A percentile compares a stretch with the other conserved stretches of the same genome.
Evolutionary conservation across 2,329 filamentous ascomycete genomes (phyloP).

Genomic region (Colletotrichum melonis): DNA sequence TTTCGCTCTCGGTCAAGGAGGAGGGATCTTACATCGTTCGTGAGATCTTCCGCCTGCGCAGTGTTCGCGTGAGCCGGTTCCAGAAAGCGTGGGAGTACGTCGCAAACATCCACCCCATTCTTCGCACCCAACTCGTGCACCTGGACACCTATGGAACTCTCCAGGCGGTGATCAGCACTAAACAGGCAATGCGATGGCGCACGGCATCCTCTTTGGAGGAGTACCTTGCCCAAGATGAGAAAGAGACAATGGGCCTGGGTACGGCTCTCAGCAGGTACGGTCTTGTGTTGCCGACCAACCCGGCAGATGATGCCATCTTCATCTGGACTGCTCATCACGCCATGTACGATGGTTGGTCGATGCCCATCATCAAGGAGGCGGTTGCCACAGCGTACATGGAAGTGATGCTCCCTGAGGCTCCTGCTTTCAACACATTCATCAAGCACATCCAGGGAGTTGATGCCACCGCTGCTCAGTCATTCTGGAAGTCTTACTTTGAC

Average conservation of each 20-base stretch:
- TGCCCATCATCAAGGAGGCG: background rate
- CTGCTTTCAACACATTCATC: background rate
- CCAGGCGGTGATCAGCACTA: background rate
- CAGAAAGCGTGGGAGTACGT: background rate
- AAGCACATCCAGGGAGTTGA: background rate
- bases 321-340: conserved; percentile 34
- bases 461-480: background rate
- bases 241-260: background rate
- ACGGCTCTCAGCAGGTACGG: background rate
- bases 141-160: background rate
- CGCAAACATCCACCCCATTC: background rate
- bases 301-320: background rate
- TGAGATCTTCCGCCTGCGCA: background rate
- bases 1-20: conserved; percentile 49
- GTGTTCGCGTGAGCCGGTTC: background rate
- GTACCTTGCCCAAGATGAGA: background rate
- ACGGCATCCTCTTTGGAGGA: background rate
- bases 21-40: conserved; percentile 40
- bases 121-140: background rate
- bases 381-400: background rate
- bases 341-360: conserved; percentile 37
- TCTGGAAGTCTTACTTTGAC: background rate
- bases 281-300: background rate
- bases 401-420: background rate
- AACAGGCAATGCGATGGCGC: conserved; percentile 48